Evolutionary conservation across 2,329 filamentous ascomycete species (phyloP), one percentile per base, ranked within the genome.

Genomic region (Mycosphaerelloides madeirae): DNA sequence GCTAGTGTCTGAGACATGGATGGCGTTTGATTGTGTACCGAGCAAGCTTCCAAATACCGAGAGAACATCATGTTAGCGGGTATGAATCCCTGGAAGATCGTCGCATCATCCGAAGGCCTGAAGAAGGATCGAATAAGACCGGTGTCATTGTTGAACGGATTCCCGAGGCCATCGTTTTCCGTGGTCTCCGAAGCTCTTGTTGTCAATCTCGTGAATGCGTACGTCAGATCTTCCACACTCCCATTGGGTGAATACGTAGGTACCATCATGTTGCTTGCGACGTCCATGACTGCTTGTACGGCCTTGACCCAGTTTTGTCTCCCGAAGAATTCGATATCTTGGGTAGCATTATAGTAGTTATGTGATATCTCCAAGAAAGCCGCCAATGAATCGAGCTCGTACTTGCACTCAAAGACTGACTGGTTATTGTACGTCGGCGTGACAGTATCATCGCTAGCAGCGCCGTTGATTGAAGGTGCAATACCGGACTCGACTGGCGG

Each of bases 41-140:
- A n/a, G 0, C 76, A 68, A 0, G 72, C 68, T 9, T 68, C 67
- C 3, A 89, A 73, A 55, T 81, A 85, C 16, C 76, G 69, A 25
- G 81, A 74, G 53, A 88, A 82, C 83, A 87, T 86, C 83, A 88
- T 88, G 43, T 76, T 77, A 41, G 68, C 63, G 0, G 72, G 72
- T 16, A 75, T 70, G 57, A 71, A 70, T 38, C 72, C 61, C 51
- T 75, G 71, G 50, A 65, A 75, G 38, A 75, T 74, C 6, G 71
- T 74, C 0, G 68, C 55, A 53, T 76, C 73, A 51, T 76, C 73
- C 20, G 69, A 71, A 3, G 73, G 73, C 9, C 73, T 65, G 60
- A 76, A 76, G 11, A 68, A 72, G 3, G 68, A 72, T 31, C 73
- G 64, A 41, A 76, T 67, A 13, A 76, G 62, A 4, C 73, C 73